Conservation (phyloP, 192 early-diverging fungal genomes). For the Piromyces finnis region DNA sequence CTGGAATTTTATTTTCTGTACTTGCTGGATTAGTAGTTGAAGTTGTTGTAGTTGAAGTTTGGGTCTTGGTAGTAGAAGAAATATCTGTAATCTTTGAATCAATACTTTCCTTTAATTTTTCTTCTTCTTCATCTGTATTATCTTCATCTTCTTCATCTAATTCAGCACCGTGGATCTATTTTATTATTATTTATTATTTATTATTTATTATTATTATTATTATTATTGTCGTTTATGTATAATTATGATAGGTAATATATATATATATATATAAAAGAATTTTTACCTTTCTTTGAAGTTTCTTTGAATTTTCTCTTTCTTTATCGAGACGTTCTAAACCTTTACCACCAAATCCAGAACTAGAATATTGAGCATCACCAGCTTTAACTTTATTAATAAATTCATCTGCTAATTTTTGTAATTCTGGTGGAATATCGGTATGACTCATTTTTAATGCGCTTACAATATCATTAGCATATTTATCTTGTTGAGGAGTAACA, state of each 20-base stretch:
- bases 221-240: no score
- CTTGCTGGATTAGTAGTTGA: background rate
- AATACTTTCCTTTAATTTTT: constrained; percentile 27
- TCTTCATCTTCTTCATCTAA: constrained; percentile 40
- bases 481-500: constrained; percentile 83
- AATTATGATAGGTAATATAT: no score
- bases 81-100: background rate
- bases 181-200: background rate
- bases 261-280: background rate
- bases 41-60: constrained; percentile 15
- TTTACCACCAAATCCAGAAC: constrained; percentile 89
- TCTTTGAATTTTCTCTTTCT: constrained; percentile 73
- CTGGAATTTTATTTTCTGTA: background rate
- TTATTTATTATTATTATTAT: no score
- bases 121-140: constrained; percentile 41
- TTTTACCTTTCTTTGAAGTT: constrained; percentile 68
- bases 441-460: constrained; percentile 72
- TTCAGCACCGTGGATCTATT: background rate
- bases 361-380: constrained; percentile 46
- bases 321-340: constrained; percentile 87
- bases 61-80: constrained; percentile 2
- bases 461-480: constrained; percentile 77
- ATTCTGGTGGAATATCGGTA: constrained; percentile 49
- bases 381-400: constrained; percentile 65
- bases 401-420: constrained; percentile 58